Evolutionary conservation across 163 green algal species (phyloP).

Genomic region (Chlorella variabilis): DNA sequence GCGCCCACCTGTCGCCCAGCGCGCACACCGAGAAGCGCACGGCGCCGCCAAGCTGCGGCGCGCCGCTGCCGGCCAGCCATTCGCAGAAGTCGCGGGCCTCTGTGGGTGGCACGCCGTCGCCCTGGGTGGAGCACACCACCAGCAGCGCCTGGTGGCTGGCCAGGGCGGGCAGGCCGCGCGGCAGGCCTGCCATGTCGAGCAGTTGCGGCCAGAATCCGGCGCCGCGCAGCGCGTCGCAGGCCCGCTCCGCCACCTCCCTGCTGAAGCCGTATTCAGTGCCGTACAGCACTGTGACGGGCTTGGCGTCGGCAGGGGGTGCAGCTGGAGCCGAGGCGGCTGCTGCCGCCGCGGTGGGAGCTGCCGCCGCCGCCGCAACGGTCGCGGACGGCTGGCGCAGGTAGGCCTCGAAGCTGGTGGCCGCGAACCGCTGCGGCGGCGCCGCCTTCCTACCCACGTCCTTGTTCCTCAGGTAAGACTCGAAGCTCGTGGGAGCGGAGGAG

Average conservation of each 20-base stretch:
- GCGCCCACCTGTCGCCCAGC: conserved; percentile 84
- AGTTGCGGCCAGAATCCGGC: conserved; percentile 71
- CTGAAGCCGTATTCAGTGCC: conserved; percentile 94
- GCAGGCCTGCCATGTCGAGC: conserved; percentile 81
- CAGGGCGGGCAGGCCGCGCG: conserved; percentile 63
- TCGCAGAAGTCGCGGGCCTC: conserved; percentile 89
- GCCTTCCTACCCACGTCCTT: neutral
- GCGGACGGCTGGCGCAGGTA: conserved; percentile 27
- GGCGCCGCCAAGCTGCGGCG: conserved; percentile 43
- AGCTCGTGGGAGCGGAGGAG: neutral
- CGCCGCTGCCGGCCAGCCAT: conserved; percentile 69
- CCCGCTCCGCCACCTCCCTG: conserved; percentile 73
- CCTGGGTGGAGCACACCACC: conserved; percentile 90
- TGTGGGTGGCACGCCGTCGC: conserved; percentile 89
- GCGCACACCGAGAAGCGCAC: conserved; percentile 82
- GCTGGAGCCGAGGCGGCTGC: too few relatives aligned
- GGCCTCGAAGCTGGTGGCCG: conserved; percentile 31
- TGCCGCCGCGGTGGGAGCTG: neutral
- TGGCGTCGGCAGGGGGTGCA: neutral
- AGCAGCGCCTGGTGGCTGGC: conserved; percentile 73
- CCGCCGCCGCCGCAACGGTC: neutral
- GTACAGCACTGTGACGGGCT: conserved; percentile 74
- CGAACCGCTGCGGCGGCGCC: neutral
- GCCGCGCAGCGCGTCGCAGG: conserved; percentile 7
- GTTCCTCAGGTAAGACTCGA: neutral